Evolutionary conservation across 345 rosid species (phyloP).

Genomic region (Cardamine resedifolia): DNA sequence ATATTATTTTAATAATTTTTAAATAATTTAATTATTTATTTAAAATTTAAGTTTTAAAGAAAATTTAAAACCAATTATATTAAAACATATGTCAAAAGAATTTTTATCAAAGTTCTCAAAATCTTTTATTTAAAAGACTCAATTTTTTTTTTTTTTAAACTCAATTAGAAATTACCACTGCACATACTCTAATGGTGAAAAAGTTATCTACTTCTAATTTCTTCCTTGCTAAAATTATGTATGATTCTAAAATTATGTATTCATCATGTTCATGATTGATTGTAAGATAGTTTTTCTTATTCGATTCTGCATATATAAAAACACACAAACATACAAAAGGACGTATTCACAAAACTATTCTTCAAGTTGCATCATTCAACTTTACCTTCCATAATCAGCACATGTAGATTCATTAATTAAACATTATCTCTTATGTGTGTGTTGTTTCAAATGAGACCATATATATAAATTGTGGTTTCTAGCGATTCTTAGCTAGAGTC

Average conservation of each 20-base stretch:
- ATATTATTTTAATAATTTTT: no score
- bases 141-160: no score
- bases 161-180: no score
- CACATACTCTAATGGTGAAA: no score
- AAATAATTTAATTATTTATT: no score
- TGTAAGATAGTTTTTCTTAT: neutral
- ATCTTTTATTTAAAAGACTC: no score
- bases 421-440: conserved; percentile 28
- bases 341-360: conserved; percentile 26
- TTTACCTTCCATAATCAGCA: conserved; percentile 30
- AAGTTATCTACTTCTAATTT: neutral
- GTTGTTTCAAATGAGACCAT: conserved; percentile 41
- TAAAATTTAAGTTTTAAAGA: no score
- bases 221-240: neutral
- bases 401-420: conserved; percentile 20
- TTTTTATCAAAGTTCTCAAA: no score
- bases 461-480: conserved; percentile 33
- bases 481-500: conserved; percentile 28
- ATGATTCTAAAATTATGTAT: no score
- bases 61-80: no score
- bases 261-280: conserved; percentile 2
- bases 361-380: conserved; percentile 33
- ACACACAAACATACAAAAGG: conserved; percentile 18
- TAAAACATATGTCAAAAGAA: no score
- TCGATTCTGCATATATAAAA: conserved; percentile 13